Percentiles rank a stretch among this genome's conserved stretches.
These are phyloP conservation scores for Dictyostelium purpureum DNA, from an alignment of 78 protist genomes.

Conservation along the genomic window DNA sequence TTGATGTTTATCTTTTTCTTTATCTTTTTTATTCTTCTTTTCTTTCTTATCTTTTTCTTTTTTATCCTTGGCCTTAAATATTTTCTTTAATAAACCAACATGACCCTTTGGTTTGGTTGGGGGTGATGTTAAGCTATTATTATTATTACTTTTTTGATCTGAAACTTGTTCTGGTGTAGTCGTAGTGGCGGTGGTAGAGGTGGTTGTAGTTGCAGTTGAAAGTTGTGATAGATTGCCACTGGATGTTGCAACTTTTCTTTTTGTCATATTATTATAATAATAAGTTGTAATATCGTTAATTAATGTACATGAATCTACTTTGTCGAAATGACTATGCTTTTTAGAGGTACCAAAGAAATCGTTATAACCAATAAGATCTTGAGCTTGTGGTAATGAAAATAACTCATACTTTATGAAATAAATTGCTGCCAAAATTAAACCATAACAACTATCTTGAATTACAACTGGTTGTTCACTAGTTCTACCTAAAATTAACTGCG, in stretches of 20 bases:
- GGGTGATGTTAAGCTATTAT: neutral
- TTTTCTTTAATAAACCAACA: constrained; percentile 1
- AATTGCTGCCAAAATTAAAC: constrained; percentile 42
- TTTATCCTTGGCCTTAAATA: constrained; percentile 5
- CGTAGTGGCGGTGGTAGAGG: neutral
- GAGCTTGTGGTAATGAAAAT: constrained; percentile 72
- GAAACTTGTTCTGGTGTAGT: neutral
- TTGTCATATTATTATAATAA: constrained; percentile 54
- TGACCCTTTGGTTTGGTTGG: neutral
- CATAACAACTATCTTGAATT: constrained; percentile 71
- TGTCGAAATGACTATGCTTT: constrained; percentile 55
- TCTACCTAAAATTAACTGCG: constrained; percentile 67
- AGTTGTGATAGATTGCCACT: neutral
- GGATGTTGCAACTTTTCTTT: constrained; percentile 8
- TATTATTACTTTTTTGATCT: neutral
- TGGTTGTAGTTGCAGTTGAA: neutral
- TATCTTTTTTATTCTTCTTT: neutral
- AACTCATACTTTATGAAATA: constrained; percentile 70
- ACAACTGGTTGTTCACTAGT: constrained; percentile 19
- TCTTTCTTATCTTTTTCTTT: neutral
- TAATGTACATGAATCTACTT: constrained; percentile 53
- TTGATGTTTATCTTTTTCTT: neutral
- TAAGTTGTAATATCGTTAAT: constrained; percentile 60
- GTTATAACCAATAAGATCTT: constrained; percentile 67
- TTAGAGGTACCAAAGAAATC: constrained; percentile 31